Conservation (phyloP, 176 grass and related monocot genomes). For the Avena eriantha region DNA sequence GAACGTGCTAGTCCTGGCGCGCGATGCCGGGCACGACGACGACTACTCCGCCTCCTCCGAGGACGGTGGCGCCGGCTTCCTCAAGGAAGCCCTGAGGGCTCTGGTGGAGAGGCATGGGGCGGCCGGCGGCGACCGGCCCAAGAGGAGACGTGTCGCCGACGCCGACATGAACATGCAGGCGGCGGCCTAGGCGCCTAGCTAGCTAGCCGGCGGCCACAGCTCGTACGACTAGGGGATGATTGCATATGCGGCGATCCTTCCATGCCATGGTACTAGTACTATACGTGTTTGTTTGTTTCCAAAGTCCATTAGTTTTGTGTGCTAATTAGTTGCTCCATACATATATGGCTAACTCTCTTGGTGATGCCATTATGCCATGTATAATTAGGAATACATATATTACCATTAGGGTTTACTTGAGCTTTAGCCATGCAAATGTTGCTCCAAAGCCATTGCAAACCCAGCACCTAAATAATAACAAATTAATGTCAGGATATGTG, state of each 20-base stretch:
- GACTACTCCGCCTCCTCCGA: constrained; percentile 10
- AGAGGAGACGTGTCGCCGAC: constrained; percentile 73
- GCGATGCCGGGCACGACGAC: constrained; percentile 39
- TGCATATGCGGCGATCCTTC: constrained; percentile 28
- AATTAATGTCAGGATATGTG: constrained; percentile 32
- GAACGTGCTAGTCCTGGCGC: constrained; percentile 81
- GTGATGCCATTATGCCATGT: constrained; percentile 43
- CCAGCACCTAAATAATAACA: constrained; percentile 42
- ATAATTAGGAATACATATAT: constrained; percentile 35
- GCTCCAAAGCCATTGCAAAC: constrained; percentile 49
- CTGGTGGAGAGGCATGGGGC: constrained; percentile 64
- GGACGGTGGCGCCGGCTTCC: constrained; percentile 40
- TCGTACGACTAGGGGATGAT: constrained; percentile 10
- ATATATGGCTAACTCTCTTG: constrained; percentile 43
- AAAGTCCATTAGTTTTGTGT: constrained; percentile 42
- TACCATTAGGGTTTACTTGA: constrained; percentile 57
- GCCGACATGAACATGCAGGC: constrained; percentile 67
- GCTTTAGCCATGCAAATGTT: constrained; percentile 50
- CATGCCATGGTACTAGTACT: constrained; percentile 40
- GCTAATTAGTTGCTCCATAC: constrained; percentile 25
- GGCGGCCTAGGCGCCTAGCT: constrained; percentile 32
- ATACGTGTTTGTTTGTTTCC: constrained; percentile 23
- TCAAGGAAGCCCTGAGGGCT: constrained; percentile 68
- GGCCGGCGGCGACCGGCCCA: constrained; percentile 57
- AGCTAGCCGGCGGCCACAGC: constrained; percentile 22